phyloP scores from a whole-genome alignment of 163 green algal species.

The Volvox carteri region DNA sequence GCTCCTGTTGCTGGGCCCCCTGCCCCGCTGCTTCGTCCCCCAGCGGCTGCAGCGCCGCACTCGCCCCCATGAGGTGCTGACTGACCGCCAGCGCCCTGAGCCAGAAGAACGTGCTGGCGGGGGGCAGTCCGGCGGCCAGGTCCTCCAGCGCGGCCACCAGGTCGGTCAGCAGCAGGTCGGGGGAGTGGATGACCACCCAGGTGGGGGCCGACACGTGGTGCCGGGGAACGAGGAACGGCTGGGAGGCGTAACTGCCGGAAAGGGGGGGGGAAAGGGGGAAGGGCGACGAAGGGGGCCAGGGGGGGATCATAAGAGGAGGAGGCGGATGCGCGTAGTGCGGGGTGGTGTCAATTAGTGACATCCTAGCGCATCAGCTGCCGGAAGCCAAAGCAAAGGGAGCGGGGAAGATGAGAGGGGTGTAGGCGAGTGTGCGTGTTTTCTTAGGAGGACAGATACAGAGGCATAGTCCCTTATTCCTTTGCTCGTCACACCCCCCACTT shows the following conservation, averaged over 20 bases:
- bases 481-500: too few relatives aligned
- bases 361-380: too few relatives aligned
- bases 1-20: background rate
- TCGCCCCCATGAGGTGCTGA: constrained; percentile 22
- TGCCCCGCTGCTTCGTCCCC: background rate
- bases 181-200: constrained; percentile 36
- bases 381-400: too few relatives aligned
- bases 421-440: too few relatives aligned
- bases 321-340: too few relatives aligned
- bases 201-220: constrained; percentile 34
- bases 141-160: constrained; percentile 37
- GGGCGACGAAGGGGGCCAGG: background rate
- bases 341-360: too few relatives aligned
- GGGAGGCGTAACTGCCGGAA: constrained; percentile 42
- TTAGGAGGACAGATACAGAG: too few relatives aligned
- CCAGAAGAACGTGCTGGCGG: constrained; percentile 41
- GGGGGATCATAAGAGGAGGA: too few relatives aligned
- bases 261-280: background rate
- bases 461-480: too few relatives aligned
- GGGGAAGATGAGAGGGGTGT: too few relatives aligned
- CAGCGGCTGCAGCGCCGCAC: background rate
- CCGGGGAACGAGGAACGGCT: constrained; percentile 37
- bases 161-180: constrained; percentile 26
- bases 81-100: constrained; percentile 2
- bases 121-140: constrained; percentile 13